Conservation (phyloP, 2,329 filamentous ascomycete species). For the Fusarium guadeloupense region DNA sequence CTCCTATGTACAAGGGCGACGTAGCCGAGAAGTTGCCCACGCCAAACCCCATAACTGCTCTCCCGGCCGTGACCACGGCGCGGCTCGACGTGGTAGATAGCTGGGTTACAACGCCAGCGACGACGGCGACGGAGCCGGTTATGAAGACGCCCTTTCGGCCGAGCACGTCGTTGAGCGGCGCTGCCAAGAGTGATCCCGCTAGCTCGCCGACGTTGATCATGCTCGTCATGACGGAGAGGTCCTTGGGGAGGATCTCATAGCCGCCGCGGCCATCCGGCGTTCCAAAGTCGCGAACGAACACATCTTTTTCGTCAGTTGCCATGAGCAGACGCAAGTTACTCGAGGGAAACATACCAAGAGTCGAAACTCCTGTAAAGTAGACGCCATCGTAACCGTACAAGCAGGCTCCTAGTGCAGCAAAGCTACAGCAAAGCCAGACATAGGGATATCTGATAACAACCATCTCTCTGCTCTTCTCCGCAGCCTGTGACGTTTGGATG, state of each 20-base stretch:
- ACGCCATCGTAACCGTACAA: slow-evolving; percentile 51
- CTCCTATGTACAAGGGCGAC: slow-evolving; percentile 50
- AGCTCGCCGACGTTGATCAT: slow-evolving; percentile 54
- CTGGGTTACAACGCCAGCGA: slow-evolving; percentile 41
- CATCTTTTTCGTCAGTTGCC: slow-evolving; percentile 33
- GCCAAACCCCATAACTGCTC: slow-evolving; percentile 36
- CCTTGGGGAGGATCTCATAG: slow-evolving; percentile 42
- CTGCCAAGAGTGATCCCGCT: slow-evolving; percentile 48
- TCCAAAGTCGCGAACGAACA: slow-evolving; percentile 49
- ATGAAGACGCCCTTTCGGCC: slow-evolving; percentile 48
- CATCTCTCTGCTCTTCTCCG: slow-evolving; percentile 12
- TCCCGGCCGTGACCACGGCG: slow-evolving; percentile 37
- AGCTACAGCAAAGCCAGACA: slow-evolving; percentile 46
- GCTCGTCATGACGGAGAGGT: slow-evolving; percentile 47
- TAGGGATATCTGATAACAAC: slow-evolving; percentile 44
- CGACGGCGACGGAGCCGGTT: slow-evolving; percentile 41
- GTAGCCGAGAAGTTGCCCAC: slow-evolving; percentile 53
- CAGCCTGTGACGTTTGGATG: neutral
- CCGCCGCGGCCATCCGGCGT: slow-evolving; percentile 38
- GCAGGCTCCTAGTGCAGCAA: slow-evolving; percentile 50
- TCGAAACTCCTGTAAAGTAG: slow-evolving; percentile 48
- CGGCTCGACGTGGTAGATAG: slow-evolving; percentile 38
- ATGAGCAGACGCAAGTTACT: neutral
- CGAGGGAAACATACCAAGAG: slow-evolving; percentile 40
- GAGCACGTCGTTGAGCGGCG: slow-evolving; percentile 49